These are phyloP conservation scores for Nakaseomyces kungkrabaensis DNA, from an alignment of 1,139 yeast species.

Conservation along the genomic window DNA sequence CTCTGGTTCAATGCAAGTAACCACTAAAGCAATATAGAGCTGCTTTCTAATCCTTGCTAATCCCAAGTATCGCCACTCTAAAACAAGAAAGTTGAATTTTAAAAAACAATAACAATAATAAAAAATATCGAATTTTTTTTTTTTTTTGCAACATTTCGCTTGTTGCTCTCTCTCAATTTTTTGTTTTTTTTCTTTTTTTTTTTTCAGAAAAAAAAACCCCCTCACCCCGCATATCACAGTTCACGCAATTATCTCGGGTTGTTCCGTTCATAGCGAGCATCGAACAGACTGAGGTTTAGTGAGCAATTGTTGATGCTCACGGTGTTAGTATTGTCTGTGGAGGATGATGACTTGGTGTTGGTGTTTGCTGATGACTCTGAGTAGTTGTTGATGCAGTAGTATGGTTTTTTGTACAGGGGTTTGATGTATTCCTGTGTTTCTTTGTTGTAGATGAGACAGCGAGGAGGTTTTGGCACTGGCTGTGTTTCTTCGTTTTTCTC, in stretches of 20 bases:
- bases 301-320: slow-evolving; percentile 23
- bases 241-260: slow-evolving; percentile 36
- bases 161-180: no score
- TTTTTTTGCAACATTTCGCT: no score
- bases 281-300: slow-evolving; percentile 58
- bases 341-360: neutral
- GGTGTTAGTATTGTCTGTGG: slow-evolving; percentile 1
- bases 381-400: slow-evolving; percentile 21
- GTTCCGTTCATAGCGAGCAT: slow-evolving; percentile 58
- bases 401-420: slow-evolving; percentile 19
- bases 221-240: neutral
- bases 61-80: no score
- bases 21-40: no score
- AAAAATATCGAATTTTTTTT: no score
- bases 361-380: slow-evolving; percentile 10
- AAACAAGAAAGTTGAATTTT: no score
- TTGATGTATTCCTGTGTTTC: slow-evolving; percentile 11
- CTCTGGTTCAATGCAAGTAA: no score
- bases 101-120: no score
- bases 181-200: neutral
- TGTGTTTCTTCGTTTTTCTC: no score
- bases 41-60: no score
- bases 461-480: neutral
- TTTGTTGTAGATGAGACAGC: slow-evolving; percentile 21
- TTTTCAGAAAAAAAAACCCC: neutral